Evolutionary conservation across 2,329 filamentous ascomycete species (phyloP), one percentile per base, ranked within the genome.

Genomic region (Neonectria magnoliae): DNA sequence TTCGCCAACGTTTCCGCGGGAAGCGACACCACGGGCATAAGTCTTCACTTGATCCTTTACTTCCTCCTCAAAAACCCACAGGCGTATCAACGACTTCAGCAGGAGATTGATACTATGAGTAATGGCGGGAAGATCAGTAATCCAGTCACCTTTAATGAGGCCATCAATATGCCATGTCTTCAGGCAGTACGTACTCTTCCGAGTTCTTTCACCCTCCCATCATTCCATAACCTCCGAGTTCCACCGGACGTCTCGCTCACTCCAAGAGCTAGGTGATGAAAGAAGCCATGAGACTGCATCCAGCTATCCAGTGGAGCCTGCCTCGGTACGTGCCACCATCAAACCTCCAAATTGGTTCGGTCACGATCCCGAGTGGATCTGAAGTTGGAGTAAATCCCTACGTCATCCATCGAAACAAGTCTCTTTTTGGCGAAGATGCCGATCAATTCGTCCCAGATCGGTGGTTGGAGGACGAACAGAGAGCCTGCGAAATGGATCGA

Each of bases 251-350:
- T 25, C 25, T 25, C 25, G 25, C 25, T 25, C 25, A 6, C 5
- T 25, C 25, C 6, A 25, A 5, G 2, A 13, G 2, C 7, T 5
- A 50, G 55, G 55, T 51, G n/a, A 54, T 63, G 60, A 63, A 63
- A 31, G 60, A 63, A 16, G 60, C 60, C 13, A 58, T 63, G 60
- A 54, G 60, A 20, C 8, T 63, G 2, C 60, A 63, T 25, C 60
- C 60, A 2, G 48, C 60, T 16, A 42, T 55, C 18, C 54, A 59
- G 27, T 59, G 54, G 54, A 63, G 60, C 18, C 25, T 63, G 3
- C 54, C 54, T 54, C 60, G 60, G 13, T 59, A 54, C 20, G 60
- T 55, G 6, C 55, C 44, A 50, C 13, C 20, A 4, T 38, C 44
- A 4, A 33, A 33, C 31, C 55, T 58, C 31, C 44, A 58, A 50